Evolutionary conservation across 306 rosid species (phyloP), one percentile per base, ranked within the genome.

Genomic region (Potentilla sterilis): DNA sequence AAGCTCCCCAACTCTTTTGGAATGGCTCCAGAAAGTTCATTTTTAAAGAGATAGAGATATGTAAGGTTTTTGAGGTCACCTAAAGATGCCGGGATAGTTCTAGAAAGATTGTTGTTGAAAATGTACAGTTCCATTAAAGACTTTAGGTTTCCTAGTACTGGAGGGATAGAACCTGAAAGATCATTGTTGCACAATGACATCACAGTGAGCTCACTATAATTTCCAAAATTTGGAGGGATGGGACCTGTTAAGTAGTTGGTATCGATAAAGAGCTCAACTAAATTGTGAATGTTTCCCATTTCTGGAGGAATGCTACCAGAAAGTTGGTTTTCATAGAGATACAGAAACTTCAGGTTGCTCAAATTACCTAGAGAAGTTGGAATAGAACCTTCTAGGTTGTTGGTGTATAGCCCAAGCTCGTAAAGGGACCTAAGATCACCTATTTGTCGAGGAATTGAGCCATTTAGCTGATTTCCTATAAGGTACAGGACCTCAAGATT

Each of bases 151-250:
- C 67, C 67, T 61, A 61, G 40, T 32, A 13, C 67, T 61, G 67
- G 14, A 61, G 67, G 67, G 41, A 61, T 32, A 61, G 67, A 61
- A 32, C 67, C 67, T 32, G 67, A 61, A 61, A 61, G 67, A 28
- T 15, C 32, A 32, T 61, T 61, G n/a, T 13, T 14, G 2, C n/a
- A 11, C 67, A 12, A 32, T 28, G 10, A 14, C 19, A 61, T 11
- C 41, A 61, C 41, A 32, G 19, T 32, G 14, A 61, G 66, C 66
- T 61, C n/a, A 32, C 5, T 32, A 2, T 32, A 14, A n/a, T 83
- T 46, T 73, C 58, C 28, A 71, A 78, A 35, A 84, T 51, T 48
- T 77, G 75, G 55, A 69, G 22, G 72, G 71, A 77, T 16, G 32
- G 71, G 38, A 74, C 68, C 75, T 80, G 75, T 58, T 5, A 59